These are phyloP conservation scores for Alternaria incomplexa DNA, from an alignment of 2,329 filamentous ascomycete genomes.

Conservation along the genomic window DNA sequence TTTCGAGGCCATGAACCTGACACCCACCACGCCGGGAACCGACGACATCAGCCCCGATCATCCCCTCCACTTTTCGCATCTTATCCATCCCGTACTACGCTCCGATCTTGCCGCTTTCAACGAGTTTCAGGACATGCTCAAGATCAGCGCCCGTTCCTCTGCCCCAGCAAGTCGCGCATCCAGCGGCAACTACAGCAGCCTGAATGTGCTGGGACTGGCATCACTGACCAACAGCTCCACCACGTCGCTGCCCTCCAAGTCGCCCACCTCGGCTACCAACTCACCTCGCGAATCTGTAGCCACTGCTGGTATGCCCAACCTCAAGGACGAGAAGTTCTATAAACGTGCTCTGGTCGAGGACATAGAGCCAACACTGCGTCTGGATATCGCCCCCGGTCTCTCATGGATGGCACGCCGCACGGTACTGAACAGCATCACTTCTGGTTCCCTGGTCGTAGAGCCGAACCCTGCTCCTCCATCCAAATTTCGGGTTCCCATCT, in stretches of 20 bases:
- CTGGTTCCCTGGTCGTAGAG: conserved; percentile 87
- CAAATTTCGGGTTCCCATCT: conserved; percentile 62
- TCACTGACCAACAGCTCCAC: conserved; percentile 59
- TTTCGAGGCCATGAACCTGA: conserved; percentile 66
- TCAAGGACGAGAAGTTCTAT: conserved; percentile 94
- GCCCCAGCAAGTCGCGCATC: conserved; percentile 70
- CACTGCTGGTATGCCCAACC: conserved; percentile 57
- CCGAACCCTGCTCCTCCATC: conserved; percentile 61
- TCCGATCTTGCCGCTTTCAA: conserved; percentile 81
- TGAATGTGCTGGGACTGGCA: conserved; percentile 65
- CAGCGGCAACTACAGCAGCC: conserved; percentile 71
- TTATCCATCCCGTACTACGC: conserved; percentile 82
- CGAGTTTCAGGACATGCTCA: conserved; percentile 81
- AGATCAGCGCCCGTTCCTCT: conserved; percentile 64
- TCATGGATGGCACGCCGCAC: conserved; percentile 92
- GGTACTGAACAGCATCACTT: conserved; percentile 81
- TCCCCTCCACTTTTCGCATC: conserved; percentile 77
- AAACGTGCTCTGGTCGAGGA: conserved; percentile 89
- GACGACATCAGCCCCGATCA: conserved; percentile 66
- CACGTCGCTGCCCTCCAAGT: conserved; percentile 60
- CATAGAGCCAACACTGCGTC: conserved; percentile 88
- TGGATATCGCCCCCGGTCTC: conserved; percentile 87
- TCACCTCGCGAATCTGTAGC: conserved; percentile 43
- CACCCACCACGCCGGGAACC: conserved; percentile 55
- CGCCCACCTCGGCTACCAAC: conserved; percentile 37